Conservation (phyloP, 805 yeast species). For the Candida gorgasii region DNA sequence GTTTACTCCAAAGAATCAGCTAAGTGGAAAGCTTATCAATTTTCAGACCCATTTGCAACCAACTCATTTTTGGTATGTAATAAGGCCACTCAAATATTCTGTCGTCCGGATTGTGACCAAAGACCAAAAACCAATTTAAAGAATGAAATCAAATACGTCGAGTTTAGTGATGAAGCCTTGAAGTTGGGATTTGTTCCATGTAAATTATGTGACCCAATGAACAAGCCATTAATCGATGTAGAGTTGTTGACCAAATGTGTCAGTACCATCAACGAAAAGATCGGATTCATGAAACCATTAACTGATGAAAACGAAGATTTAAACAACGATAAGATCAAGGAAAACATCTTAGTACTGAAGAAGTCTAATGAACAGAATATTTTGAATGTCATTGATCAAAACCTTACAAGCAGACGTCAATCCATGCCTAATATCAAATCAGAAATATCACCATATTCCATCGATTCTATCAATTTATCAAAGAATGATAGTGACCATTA, state of each 20-base stretch:
- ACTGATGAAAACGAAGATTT: conserved; percentile 46
- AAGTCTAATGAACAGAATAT: conserved; percentile 25
- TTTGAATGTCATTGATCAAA: conserved; percentile 19
- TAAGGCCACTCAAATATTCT: conserved; percentile 42
- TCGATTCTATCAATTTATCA: conserved; percentile 31
- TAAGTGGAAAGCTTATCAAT: conserved; percentile 65
- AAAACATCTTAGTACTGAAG: conserved; percentile 32
- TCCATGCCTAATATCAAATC: conserved; percentile 29
- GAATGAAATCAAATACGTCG: conserved; percentile 48
- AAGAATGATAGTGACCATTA: conserved; percentile 70
- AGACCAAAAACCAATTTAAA: conserved; percentile 43
- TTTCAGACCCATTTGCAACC: conserved; percentile 66
- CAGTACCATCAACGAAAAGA: conserved; percentile 51
- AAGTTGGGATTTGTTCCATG: conserved; percentile 52
- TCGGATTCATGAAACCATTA: conserved; percentile 59
- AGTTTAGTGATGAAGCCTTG: conserved; percentile 42
- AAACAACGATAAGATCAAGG: conserved; percentile 37
- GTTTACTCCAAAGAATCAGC: conserved; percentile 43
- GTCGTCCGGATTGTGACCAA: conserved; percentile 71
- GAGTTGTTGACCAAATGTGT: conserved; percentile 51
- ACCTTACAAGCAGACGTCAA: conserved; percentile 22
- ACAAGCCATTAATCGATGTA: conserved; percentile 46
- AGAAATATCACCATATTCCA: neutral
- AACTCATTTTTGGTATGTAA: conserved; percentile 56
- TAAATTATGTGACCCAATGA: conserved; percentile 53